Evolutionary conservation across 441 rosid genomes (phyloP).

Genomic region (Adansonia rubrostipa): DNA sequence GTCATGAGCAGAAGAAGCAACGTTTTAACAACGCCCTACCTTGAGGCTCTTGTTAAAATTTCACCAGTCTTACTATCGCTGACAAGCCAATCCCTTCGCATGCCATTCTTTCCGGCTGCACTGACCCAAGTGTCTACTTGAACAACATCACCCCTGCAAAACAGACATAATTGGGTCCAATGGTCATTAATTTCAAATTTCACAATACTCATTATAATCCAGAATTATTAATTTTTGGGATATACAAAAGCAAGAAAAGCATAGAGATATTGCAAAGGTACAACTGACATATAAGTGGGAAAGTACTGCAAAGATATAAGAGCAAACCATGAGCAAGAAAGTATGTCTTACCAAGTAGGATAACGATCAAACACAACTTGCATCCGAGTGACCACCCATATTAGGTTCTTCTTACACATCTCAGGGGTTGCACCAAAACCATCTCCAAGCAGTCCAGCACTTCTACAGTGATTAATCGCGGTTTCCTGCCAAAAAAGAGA

Average conservation of each 20-base stretch:
- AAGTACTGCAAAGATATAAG: background rate
- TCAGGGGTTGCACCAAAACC: slow-evolving; percentile 98
- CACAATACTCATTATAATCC: no score
- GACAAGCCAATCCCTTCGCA: slow-evolving; percentile 96
- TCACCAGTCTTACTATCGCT: slow-evolving; percentile 81
- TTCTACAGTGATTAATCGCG: slow-evolving; percentile 88
- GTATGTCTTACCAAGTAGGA: slow-evolving; percentile 81
- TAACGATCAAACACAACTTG: slow-evolving; percentile 87
- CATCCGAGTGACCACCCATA: slow-evolving; percentile 98
- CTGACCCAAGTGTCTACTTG: slow-evolving; percentile 92
- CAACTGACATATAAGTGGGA: no score
- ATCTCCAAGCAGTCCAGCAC: slow-evolving; percentile 87
- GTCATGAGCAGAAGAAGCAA: background rate
- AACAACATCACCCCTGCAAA: slow-evolving; percentile 92
- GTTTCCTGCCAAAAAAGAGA: slow-evolving; percentile 65
- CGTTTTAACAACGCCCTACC: slow-evolving; percentile 44
- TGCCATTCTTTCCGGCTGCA: slow-evolving; percentile 90
- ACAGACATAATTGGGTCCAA: slow-evolving; percentile 25
- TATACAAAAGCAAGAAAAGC: background rate
- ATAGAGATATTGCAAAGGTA: no score
- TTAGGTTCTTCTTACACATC: slow-evolving; percentile 88
- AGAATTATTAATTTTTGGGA: background rate
- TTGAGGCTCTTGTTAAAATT: slow-evolving; percentile 83
- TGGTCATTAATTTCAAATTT: background rate
- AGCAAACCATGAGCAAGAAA: background rate